These are phyloP conservation scores for Debaryomyces psychrophilus DNA, from an alignment of 1,139 yeast genomes.

Conservation along the genomic window DNA sequence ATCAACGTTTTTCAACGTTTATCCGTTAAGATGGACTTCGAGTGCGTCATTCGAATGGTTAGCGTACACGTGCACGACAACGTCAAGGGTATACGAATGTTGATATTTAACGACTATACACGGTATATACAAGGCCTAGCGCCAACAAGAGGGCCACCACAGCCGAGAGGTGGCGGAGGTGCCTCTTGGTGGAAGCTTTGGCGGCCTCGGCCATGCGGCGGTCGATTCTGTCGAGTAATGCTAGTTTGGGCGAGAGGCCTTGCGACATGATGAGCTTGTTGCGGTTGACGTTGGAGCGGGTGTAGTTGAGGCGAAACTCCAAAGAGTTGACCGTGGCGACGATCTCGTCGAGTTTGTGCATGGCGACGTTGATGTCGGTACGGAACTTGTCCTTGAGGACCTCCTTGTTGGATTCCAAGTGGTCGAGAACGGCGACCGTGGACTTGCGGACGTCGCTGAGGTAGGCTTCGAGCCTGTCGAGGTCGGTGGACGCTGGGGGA, in stretches of 20 bases:
- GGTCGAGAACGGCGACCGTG: slow-evolving; percentile 18
- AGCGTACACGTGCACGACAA: neutral
- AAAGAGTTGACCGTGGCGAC: slow-evolving; percentile 29
- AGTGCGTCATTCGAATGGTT: neutral
- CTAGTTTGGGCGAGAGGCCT: slow-evolving; percentile 36
- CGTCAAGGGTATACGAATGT: neutral
- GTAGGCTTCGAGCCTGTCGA: slow-evolving; percentile 15
- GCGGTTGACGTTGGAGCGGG: slow-evolving; percentile 28
- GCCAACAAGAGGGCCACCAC: slow-evolving; percentile 26
- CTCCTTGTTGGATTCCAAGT: slow-evolving; percentile 20
- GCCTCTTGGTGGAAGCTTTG: slow-evolving; percentile 26
- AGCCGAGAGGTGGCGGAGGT: slow-evolving; percentile 33
- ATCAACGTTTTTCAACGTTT: neutral
- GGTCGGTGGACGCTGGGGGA: neutral
- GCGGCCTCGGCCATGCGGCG: slow-evolving; percentile 32
- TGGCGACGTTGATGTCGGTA: slow-evolving; percentile 30
- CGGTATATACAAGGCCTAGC: slow-evolving; percentile 19
- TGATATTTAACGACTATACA: neutral
- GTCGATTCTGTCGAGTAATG: slow-evolving; percentile 37
- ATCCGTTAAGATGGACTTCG: neutral
- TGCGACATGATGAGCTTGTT: slow-evolving; percentile 31
- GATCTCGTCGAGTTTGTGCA: slow-evolving; percentile 34
- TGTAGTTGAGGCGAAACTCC: slow-evolving; percentile 31
- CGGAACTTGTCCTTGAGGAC: slow-evolving; percentile 27
- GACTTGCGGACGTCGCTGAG: slow-evolving; percentile 13